These are phyloP conservation scores for Monosporascus sp. DNA, from an alignment of 2,329 filamentous ascomycete genomes.

Conservation along the genomic window DNA sequence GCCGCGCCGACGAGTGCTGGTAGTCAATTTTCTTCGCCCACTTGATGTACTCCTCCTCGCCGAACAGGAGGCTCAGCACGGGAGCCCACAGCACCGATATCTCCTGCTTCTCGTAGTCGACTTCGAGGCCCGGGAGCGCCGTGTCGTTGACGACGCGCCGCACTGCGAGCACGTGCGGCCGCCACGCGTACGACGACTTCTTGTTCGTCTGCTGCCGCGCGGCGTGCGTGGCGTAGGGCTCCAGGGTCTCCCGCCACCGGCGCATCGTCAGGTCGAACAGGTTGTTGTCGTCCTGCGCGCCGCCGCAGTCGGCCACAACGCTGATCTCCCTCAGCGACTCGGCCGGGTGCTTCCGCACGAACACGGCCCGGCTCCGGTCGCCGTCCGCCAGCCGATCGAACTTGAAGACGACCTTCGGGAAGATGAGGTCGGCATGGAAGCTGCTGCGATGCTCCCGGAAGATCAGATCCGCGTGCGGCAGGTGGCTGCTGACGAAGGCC, in stretches of 20 bases:
- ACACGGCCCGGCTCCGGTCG: not conserved
- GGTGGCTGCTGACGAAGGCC: conserved; percentile 7
- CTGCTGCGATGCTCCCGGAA: not conserved
- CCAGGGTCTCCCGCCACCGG: conserved; percentile 2
- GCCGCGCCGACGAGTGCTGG: not conserved
- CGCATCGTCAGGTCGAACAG: conserved; percentile 1
- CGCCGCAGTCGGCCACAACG: not conserved
- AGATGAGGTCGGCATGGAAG: not conserved
- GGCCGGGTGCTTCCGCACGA: not conserved
- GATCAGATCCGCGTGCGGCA: conserved; percentile 1
- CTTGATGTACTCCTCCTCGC: conserved; percentile 10
- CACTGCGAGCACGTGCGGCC: conserved; percentile 5
- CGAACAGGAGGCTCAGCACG: conserved; percentile 8
- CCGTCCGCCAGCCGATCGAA: not conserved
- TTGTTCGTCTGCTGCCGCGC: not conserved
- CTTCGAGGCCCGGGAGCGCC: conserved; percentile 5
- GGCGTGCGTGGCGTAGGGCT: conserved; percentile 1
- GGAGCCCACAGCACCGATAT: conserved; percentile 8
- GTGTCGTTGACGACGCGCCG: conserved; percentile 10
- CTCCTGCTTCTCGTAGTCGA: conserved; percentile 4
- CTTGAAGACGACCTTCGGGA: not conserved
- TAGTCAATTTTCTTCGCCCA: conserved; percentile 7
- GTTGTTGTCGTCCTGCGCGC: not conserved
- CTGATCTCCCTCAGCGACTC: not conserved
- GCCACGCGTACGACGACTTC: not conserved